Evolutionary conservation across 2,329 filamentous ascomycete species (phyloP).

Genomic region (Gremmenia infestans): DNA sequence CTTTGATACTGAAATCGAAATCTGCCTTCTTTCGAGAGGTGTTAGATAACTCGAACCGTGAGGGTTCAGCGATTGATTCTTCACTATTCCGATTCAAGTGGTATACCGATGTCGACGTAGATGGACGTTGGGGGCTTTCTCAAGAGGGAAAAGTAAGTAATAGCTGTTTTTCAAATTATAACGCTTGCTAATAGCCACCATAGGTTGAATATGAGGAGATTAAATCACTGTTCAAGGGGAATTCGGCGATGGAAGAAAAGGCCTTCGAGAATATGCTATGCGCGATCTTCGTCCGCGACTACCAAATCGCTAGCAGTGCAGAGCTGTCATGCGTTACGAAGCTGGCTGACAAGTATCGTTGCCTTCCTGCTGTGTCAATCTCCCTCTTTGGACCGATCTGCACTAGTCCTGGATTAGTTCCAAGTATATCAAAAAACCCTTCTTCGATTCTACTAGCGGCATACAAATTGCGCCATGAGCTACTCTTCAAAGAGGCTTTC

Average conservation of each 20-base stretch:
- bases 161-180: background rate
- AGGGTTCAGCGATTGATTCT: background rate
- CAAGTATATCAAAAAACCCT: background rate
- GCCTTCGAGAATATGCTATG: slow-evolving; percentile 8
- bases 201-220: background rate
- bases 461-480: slow-evolving; percentile 1
- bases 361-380: slow-evolving; percentile 4
- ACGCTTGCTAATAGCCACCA: background rate
- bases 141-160: background rate
- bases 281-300: slow-evolving; percentile 1
- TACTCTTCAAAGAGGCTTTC: slow-evolving; percentile 7
- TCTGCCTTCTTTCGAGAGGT: slow-evolving; percentile 12
- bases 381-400: slow-evolving; percentile 2
- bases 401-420: background rate
- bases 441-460: background rate
- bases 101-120: slow-evolving; percentile 1
- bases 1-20: slow-evolving; percentile 4
- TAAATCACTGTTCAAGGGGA: background rate
- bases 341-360: slow-evolving; percentile 5
- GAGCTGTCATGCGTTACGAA: background rate
- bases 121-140: background rate
- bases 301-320: background rate
- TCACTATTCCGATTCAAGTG: background rate
- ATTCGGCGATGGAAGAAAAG: background rate
- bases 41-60: background rate